A percentile compares a stretch with the other conserved stretches of the same genome.
Evolutionary conservation across 768 basidiomycete genomes (phyloP).

Genomic region (Xanthoconium stramineum): DNA sequence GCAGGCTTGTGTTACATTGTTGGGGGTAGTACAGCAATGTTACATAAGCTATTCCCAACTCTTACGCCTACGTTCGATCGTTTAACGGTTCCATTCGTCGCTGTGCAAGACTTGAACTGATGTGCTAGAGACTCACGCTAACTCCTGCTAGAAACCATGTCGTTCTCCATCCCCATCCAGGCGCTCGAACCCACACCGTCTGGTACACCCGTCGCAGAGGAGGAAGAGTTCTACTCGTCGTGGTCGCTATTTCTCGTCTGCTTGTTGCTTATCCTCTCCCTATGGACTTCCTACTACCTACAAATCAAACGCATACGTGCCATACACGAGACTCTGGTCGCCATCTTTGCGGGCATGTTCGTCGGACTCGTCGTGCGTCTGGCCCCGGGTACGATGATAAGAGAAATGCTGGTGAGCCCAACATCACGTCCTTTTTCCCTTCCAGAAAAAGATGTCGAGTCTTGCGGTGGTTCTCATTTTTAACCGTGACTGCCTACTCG

Average conservation of each 20-base stretch:
- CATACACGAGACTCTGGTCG: slow-evolving; percentile 93
- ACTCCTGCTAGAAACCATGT: slow-evolving; percentile 31
- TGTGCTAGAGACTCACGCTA: slow-evolving; percentile 9
- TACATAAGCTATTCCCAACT: slow-evolving; percentile 14
- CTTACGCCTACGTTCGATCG: no score
- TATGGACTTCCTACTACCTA: slow-evolving; percentile 96
- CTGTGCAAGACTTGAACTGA: not conserved
- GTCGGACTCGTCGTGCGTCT: slow-evolving; percentile 90
- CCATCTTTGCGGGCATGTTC: slow-evolving; percentile 94
- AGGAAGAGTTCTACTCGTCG: slow-evolving; percentile 88
- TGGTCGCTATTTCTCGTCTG: slow-evolving; percentile 95
- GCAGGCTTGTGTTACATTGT: no score
- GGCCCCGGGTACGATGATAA: slow-evolving; percentile 89
- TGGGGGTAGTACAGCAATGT: not conserved
- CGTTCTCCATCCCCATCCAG: slow-evolving; percentile 35
- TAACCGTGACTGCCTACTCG: not conserved
- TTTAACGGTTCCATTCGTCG: not conserved
- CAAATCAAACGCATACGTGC: slow-evolving; percentile 95
- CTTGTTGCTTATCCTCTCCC: slow-evolving; percentile 86
- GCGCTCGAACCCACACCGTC: slow-evolving; percentile 28
- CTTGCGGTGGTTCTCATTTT: not conserved
- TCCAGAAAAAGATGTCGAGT: no score
- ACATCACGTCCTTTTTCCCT: not conserved
- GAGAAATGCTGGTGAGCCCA: slow-evolving; percentile 93
- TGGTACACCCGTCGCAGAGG: slow-evolving; percentile 49